Percentiles rank a stretch among this genome's conserved stretches.
phyloP scores from a whole-genome alignment of 176 grass and related monocot genomes.

The Oryza glumipatula region DNA sequence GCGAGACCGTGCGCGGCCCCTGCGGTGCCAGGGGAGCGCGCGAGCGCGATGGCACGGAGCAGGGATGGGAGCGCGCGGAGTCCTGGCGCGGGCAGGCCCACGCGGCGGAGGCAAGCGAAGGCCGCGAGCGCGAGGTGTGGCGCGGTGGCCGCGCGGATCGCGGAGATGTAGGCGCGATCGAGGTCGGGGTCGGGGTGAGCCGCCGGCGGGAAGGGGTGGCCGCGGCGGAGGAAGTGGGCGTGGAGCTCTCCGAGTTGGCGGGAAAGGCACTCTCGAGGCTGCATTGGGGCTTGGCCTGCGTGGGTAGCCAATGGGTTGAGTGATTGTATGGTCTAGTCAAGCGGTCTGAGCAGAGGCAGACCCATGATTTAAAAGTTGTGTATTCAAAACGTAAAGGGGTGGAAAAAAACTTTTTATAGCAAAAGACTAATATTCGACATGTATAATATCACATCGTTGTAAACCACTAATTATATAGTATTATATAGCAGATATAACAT shows the following conservation, averaged over 20 bases:
- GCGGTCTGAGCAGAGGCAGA: too few relatives aligned
- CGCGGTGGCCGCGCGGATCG: constrained; percentile 15
- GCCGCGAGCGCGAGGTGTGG: constrained; percentile 42
- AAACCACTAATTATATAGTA: too few relatives aligned
- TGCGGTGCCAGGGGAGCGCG: not conserved
- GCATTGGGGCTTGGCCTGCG: not conserved
- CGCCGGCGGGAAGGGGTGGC: constrained; percentile 35
- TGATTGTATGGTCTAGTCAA: too few relatives aligned
- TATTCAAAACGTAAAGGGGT: too few relatives aligned
- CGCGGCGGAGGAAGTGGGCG: constrained; percentile 66
- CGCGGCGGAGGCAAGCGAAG: constrained; percentile 51
- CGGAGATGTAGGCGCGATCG: constrained; percentile 46
- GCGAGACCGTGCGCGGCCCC: constrained; percentile 50
- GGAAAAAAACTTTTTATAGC: too few relatives aligned
- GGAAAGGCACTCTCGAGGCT: constrained; percentile 28
- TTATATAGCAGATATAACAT: too few relatives aligned
- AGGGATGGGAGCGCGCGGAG: constrained; percentile 61
- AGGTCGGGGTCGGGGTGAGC: constrained; percentile 10
- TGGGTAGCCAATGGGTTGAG: too few relatives aligned
- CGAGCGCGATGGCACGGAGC: constrained; percentile 40
- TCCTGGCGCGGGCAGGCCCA: constrained; percentile 49
- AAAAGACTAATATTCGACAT: too few relatives aligned
- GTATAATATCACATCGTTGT: too few relatives aligned
- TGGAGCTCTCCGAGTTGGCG: constrained; percentile 66
- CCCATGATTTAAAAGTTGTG: too few relatives aligned